These are phyloP conservation scores for Populus deltoides DNA, from an alignment of 345 rosid species.

Conservation along the genomic window DNA sequence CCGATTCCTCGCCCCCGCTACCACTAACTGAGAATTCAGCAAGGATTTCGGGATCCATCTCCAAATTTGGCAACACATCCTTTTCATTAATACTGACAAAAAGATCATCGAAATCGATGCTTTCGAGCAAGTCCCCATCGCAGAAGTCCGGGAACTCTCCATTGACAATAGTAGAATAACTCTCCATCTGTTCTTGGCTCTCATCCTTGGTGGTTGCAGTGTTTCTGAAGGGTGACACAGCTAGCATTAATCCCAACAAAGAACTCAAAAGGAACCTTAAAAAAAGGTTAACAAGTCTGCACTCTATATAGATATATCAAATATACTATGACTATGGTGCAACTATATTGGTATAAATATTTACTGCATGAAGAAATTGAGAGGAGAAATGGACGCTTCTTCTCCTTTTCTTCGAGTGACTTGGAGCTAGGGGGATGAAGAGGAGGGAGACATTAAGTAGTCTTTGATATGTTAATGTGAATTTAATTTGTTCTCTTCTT, in stretches of 20 bases:
- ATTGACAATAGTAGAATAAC: conserved; percentile 20
- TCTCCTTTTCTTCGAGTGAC: conserved; percentile 3
- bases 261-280: background rate
- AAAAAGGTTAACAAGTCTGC: background rate
- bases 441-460: conserved; percentile 9
- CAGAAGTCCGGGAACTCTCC: conserved; percentile 50
- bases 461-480: conserved; percentile 8
- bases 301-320: background rate
- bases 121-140: conserved; percentile 45
- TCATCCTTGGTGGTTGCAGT: conserved; percentile 29
- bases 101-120: conserved; percentile 77
- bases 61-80: conserved; percentile 65
- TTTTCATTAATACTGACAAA: conserved; percentile 56
- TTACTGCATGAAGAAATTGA: conserved; percentile 12
- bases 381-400: background rate
- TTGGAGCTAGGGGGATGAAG: conserved; percentile 4
- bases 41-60: conserved; percentile 62
- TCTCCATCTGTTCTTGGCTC: conserved; percentile 45
- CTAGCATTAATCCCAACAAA: conserved; percentile 55
- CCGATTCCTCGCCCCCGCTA: conserved; percentile 53
- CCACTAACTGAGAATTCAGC: conserved; percentile 50
- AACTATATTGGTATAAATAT: background rate
- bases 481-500: conserved; percentile 1
- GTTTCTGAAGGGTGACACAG: conserved; percentile 56
- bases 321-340: conserved; percentile 12